Base-by-base conservation (phyloP, 2,329 filamentous ascomycete species). In the Grosmannia clavigera region DNA sequence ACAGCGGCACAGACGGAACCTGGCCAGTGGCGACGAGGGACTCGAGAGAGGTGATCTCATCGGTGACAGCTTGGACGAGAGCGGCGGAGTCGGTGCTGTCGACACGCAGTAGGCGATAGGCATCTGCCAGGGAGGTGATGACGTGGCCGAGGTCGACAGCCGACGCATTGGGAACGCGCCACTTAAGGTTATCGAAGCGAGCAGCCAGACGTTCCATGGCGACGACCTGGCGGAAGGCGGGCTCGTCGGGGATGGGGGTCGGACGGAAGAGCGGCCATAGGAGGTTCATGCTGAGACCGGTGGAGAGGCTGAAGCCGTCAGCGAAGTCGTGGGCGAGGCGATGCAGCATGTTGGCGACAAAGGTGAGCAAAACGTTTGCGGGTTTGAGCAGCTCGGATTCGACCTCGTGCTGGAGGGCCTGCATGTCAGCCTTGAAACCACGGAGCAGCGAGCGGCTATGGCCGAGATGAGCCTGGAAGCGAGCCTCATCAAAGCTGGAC, bases 261-360 rank as follows among this genome's bases (percentile, higher is more conserved):
- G 91, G 89, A 58, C 87, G 82, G 67, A 95, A 81, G 1, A 76
- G 68, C 51, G 82, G 81, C 92, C 92, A 95, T 5, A 95, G 77
- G 10, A 75, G 70, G 68, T 94, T 88, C 88, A 95, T 94, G 65
- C 83, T 86, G 14, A 91, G 75, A 0, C 90, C 91, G 2, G 87
- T 91, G 0, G 78, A 84, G 16, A 95, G 74, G 60, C 84, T 83
- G 74, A 91, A 92, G 2, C 83, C 84, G 19, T 82, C 79, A 29
- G 81, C 78, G 67, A 95, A 92, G 57, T 78, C 78, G 48, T 74
- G 74, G 52, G 78, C 72, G 2, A 86, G 67, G 6, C 71, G 75
- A 0, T 71, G 67, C 1, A 76, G 65, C 43, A 82, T 68, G 11
- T 68, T 64, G 1, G 67, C 66, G 4, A 76, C 67, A n/a, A 83